Conservation (phyloP, 2,329 filamentous ascomycete species). For the Metarhizium guizhouense region DNA sequence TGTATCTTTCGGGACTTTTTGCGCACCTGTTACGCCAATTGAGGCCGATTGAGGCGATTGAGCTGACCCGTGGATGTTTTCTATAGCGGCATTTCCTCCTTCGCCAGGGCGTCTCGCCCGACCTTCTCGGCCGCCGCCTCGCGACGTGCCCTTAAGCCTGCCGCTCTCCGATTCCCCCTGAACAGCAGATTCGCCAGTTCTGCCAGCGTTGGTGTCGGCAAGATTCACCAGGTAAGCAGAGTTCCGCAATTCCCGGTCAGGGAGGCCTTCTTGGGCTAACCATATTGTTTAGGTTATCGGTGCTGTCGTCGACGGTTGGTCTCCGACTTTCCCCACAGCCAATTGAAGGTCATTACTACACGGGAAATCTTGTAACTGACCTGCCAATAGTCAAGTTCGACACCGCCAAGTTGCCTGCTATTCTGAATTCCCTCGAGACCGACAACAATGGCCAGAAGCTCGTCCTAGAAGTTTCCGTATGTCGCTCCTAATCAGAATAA, state of each 20-base stretch:
- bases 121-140: slow-evolving; percentile 48
- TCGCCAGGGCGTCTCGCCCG: slow-evolving; percentile 54
- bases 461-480: slow-evolving; percentile 91
- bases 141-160: slow-evolving; percentile 49
- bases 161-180: slow-evolving; percentile 44
- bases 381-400: slow-evolving; percentile 82
- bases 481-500: slow-evolving; percentile 14
- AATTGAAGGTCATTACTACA: background rate
- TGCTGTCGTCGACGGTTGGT: slow-evolving; percentile 96
- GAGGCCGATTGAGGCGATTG: slow-evolving; percentile 44
- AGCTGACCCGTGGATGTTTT: slow-evolving; percentile 22
- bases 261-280: slow-evolving; percentile 20
- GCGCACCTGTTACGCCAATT: slow-evolving; percentile 29
- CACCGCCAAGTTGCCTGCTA: slow-evolving; percentile 81
- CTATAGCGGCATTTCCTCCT: slow-evolving; percentile 56
- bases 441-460: slow-evolving; percentile 90
- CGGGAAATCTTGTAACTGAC: slow-evolving; percentile 14
- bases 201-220: slow-evolving; percentile 50
- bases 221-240: slow-evolving; percentile 56
- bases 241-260: slow-evolving; percentile 2
- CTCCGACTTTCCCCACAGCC: slow-evolving; percentile 6
- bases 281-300: slow-evolving; percentile 79
- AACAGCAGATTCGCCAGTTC: slow-evolving; percentile 52
- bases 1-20: slow-evolving; percentile 17
- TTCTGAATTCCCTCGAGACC: slow-evolving; percentile 94